Percentiles rank a stretch among this genome's conserved stretches.
Conservation (phyloP, 2,329 filamentous ascomycete species). For the Curvularia sp. region DNA sequence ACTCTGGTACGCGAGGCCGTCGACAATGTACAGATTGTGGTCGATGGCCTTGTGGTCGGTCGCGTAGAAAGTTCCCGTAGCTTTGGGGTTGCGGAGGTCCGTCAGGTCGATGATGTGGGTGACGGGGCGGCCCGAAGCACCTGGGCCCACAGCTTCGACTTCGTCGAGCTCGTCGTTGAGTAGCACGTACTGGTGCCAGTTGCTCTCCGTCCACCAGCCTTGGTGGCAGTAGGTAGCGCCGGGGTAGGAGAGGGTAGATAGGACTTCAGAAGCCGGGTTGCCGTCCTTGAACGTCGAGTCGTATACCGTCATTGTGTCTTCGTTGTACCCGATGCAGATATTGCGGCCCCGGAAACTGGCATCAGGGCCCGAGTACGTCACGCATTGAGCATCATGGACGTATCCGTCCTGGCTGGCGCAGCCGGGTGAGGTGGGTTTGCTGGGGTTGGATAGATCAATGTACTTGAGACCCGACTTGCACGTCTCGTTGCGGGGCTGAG, state of each 20-base stretch:
- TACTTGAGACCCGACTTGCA: conserved; percentile 64
- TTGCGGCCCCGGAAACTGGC: conserved; percentile 57
- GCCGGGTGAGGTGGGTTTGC: conserved; percentile 61
- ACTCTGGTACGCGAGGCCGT: conserved; percentile 52
- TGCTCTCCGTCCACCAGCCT: conserved; percentile 60
- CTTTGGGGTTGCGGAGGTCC: conserved; percentile 46
- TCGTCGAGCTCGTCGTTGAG: conserved; percentile 48
- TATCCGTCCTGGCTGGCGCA: conserved; percentile 64
- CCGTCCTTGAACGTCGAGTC: conserved; percentile 62
- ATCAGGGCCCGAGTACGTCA: conserved; percentile 62
- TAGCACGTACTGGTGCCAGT: conserved; percentile 46
- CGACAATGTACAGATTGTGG: conserved; percentile 56
- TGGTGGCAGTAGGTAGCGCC: conserved; percentile 66
- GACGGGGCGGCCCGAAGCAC: conserved; percentile 42
- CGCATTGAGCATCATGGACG: conserved; percentile 67
- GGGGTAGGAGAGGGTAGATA: conserved; percentile 62
- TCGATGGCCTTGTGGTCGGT: conserved; percentile 50
- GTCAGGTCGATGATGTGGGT: conserved; percentile 48
- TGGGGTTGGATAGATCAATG: conserved; percentile 63
- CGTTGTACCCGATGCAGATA: conserved; percentile 65
- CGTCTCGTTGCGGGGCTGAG: conserved; percentile 42
- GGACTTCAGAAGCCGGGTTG: conserved; percentile 63
- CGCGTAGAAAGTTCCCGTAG: conserved; percentile 54
- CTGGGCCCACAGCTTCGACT: conserved; percentile 37
- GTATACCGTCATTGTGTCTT: conserved; percentile 60